phyloP scores from a whole-genome alignment of 768 basidiomycete species.

The Tricholoma saponaceum region DNA sequence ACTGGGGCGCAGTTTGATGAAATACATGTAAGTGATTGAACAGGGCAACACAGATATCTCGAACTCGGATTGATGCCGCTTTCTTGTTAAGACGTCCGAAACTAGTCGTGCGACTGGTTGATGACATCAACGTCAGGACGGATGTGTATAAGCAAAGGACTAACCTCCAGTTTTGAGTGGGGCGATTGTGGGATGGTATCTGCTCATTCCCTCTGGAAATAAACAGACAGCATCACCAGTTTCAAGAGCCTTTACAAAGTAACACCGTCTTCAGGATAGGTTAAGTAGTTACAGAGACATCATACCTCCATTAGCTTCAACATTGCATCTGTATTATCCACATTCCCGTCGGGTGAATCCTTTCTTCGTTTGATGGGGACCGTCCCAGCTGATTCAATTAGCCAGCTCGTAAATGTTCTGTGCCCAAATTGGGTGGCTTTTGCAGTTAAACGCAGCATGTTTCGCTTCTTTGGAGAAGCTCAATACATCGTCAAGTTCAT shows the following conservation, averaged over 20 bases:
- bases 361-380: slow-evolving; percentile 77
- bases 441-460: slow-evolving; percentile 80
- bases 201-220: slow-evolving; percentile 84
- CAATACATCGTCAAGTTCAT: slow-evolving; percentile 1
- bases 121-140: slow-evolving; percentile 1
- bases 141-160: slow-evolving; percentile 9
- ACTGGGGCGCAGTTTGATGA: not conserved
- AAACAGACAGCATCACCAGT: slow-evolving; percentile 75
- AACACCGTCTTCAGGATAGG: slow-evolving; percentile 4
- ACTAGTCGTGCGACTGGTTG: slow-evolving; percentile 73
- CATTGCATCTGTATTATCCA: slow-evolving; percentile 72
- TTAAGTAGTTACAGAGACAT: not conserved
- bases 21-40: slow-evolving; percentile 79
- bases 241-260: slow-evolving; percentile 56
- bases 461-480: slow-evolving; percentile 49
- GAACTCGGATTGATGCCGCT: slow-evolving; percentile 64
- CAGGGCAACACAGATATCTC: slow-evolving; percentile 72
- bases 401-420: slow-evolving; percentile 83
- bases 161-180: slow-evolving; percentile 84
- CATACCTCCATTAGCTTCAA: slow-evolving; percentile 60
- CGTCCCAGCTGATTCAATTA: slow-evolving; percentile 86
- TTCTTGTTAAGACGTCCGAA: slow-evolving; percentile 70
- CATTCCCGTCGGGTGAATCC: slow-evolving; percentile 51
- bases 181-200: slow-evolving; percentile 84
- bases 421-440: slow-evolving; percentile 86